A percentile compares a stretch with the other conserved stretches of the same genome.
phyloP scores from a whole-genome alignment of 2,329 filamentous ascomycete genomes.

The Scorias spongiosa region DNA sequence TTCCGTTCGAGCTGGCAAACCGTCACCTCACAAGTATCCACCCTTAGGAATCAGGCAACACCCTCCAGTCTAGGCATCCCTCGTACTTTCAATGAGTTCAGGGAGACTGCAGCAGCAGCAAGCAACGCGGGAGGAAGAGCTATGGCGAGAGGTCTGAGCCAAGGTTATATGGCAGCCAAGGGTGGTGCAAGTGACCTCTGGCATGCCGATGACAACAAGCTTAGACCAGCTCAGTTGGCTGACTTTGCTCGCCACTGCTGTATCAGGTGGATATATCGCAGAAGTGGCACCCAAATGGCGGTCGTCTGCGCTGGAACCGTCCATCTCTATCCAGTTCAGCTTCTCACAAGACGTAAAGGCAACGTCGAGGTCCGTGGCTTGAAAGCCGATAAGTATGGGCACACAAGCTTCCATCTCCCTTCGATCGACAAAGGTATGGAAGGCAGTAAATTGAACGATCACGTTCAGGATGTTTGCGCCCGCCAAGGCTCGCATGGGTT shows the following conservation, averaged over 20 bases:
- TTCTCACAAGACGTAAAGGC: constrained; percentile 22
- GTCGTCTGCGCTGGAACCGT: constrained; percentile 52
- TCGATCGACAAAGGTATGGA: constrained; percentile 7
- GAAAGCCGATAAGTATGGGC: constrained; percentile 14
- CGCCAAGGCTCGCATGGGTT: constrained; percentile 20
- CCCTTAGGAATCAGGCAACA: constrained; percentile 10
- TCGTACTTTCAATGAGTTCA: constrained; percentile 10
- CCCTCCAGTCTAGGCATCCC: constrained; percentile 11
- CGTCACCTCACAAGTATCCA: constrained; percentile 21
- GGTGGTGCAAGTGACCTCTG: constrained; percentile 56
- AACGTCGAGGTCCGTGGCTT: constrained; percentile 37
- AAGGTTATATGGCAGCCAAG: constrained; percentile 55
- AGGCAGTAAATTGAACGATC: neutral
- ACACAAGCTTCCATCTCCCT: constrained; percentile 12
- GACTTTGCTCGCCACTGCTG: constrained; percentile 42
- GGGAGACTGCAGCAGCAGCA: constrained; percentile 16
- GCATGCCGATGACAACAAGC: constrained; percentile 60
- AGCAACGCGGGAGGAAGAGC: constrained; percentile 51
- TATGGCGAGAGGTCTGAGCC: constrained; percentile 58
- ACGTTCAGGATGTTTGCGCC: constrained; percentile 7
- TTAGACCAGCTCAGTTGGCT: constrained; percentile 47
- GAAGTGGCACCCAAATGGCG: constrained; percentile 46
- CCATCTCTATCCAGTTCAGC: constrained; percentile 48
- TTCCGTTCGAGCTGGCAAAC: constrained; percentile 26
- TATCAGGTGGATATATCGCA: constrained; percentile 50